Base-by-base conservation (phyloP, 2,329 filamentous ascomycete genomes). In the Fusarium stilboides region DNA sequence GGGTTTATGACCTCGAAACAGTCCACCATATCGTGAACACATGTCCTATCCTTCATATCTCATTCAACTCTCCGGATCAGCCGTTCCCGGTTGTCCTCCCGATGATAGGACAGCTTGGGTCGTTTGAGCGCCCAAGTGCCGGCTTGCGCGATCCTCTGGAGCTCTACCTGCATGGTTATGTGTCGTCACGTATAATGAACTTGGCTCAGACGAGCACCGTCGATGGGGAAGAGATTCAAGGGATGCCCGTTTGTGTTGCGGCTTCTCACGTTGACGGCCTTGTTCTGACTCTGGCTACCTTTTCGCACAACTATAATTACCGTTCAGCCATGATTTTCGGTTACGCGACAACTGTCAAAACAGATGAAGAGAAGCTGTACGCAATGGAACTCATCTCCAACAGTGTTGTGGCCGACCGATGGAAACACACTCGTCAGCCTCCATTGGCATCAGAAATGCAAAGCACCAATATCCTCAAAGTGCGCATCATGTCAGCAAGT, bases 261-360 rank as follows among this genome's bases (percentile, higher is more conserved):
- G 92, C 91, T 1, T 92, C 89, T 44, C 89, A 92, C 75, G 81
- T 97, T 36, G 93, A 97, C 79, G 94, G 93, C 26, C 83, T 96
- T 52, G 89, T 97, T 9, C 87, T 97, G 43, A 87, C 92, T 13
- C 86, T 97, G 8, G 93, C 93, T 0, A 92, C 93, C 8, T 92
- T 92, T 81, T 88, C 87, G 58, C 93, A 97, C 83, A 92, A 88
- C 80, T 94, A 93, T 83, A 95, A 97, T 83, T 97, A 96, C 81
- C 92, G 93, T 60, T 93, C 90, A 34, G 92, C 92, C 8, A 83
- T 94, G 5, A 83, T 96, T 7, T 94, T 94, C 74, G 94, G 94
- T 2, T 87, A 90, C 75, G 94, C 91, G 1, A 84, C 80, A 5
- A 79, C 90, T 2, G 92, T 97, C 9, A 87, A 88, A 2, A 87